phyloP scores from a whole-genome alignment of 345 rosid species.

The Hypericum perforatum region DNA sequence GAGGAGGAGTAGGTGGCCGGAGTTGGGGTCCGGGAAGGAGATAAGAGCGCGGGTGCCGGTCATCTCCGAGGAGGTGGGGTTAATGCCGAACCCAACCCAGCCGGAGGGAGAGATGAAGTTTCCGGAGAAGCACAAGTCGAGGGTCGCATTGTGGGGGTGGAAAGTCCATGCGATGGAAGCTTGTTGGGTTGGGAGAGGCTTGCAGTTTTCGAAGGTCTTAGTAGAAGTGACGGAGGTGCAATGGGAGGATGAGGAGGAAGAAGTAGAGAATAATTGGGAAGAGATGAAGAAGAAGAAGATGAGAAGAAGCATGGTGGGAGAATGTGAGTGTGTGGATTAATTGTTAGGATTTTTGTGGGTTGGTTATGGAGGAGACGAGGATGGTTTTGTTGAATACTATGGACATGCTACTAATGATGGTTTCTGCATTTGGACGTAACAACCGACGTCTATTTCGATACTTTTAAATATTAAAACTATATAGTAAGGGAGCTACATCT shows the following conservation, averaged over 20 bases:
- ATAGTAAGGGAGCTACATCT: no score
- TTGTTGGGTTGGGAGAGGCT: conserved; percentile 79
- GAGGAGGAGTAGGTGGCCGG: conserved; percentile 64
- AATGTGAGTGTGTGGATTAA: not conserved
- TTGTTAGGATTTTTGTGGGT: not conserved
- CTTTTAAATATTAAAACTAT: no score
- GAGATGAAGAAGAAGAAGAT: conserved; percentile 18
- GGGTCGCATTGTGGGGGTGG: conserved; percentile 61
- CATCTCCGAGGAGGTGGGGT: conserved; percentile 69
- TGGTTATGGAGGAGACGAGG: not conserved
- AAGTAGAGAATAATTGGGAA: conserved; percentile 15
- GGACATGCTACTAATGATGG: no score
- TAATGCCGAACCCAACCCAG: conserved; percentile 91
- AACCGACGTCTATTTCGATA: no score
- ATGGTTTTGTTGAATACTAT: conserved; percentile 7
- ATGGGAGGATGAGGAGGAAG: conserved; percentile 24
- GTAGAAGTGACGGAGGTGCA: conserved; percentile 51
- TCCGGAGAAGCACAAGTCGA: conserved; percentile 83
- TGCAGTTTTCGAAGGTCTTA: conserved; percentile 62
- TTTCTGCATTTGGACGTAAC: no score
- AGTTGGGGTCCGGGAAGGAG: conserved; percentile 86
- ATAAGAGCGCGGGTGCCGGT: conserved; percentile 70
- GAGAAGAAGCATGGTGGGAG: conserved; percentile 16
- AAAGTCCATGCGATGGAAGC: conserved; percentile 94
- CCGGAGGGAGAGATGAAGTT: conserved; percentile 95